A percentile compares a stretch with the other conserved stretches of the same genome.
phyloP scores from a whole-genome alignment of 805 yeast species.

The Candida methanosorbosa region DNA sequence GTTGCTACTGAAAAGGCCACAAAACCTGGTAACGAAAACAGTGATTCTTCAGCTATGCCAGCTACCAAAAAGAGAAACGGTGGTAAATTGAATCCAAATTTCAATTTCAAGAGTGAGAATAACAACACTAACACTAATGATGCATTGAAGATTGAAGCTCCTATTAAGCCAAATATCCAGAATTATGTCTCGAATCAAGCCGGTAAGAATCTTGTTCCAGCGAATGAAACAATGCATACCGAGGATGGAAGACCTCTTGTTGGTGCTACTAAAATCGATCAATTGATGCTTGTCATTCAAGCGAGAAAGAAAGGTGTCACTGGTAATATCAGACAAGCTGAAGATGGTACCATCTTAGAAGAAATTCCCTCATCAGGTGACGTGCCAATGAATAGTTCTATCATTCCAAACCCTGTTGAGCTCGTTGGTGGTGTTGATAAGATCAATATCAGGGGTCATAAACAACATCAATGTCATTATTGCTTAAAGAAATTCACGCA shows the following conservation, averaged over 20 bases:
- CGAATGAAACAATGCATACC: constrained; percentile 35
- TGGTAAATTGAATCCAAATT: no score
- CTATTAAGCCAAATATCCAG: not conserved
- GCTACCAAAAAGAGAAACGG: not conserved
- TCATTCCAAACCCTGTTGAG: constrained; percentile 50
- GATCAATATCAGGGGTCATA: constrained; percentile 35
- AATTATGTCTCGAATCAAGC: no score
- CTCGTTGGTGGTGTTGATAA: constrained; percentile 78
- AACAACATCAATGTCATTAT: constrained; percentile 63
- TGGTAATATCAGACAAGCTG: constrained; percentile 53
- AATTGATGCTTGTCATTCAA: constrained; percentile 82
- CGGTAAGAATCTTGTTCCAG: no score
- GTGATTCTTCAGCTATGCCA: not conserved
- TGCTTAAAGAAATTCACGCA: constrained; percentile 80
- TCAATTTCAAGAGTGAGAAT: no score
- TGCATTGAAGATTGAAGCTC: not conserved
- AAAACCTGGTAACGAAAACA: no score
- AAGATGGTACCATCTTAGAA: constrained; percentile 63
- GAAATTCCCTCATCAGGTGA: constrained; percentile 15
- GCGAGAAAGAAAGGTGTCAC: constrained; percentile 74
- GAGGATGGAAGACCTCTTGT: constrained; percentile 64
- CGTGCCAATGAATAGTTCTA: constrained; percentile 17
- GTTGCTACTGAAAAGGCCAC: not conserved
- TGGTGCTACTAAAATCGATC: constrained; percentile 88
- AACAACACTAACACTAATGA: not conserved